Conservation (phyloP, 2,329 filamentous ascomycete species). For the Claviceps quebecensis region DNA sequence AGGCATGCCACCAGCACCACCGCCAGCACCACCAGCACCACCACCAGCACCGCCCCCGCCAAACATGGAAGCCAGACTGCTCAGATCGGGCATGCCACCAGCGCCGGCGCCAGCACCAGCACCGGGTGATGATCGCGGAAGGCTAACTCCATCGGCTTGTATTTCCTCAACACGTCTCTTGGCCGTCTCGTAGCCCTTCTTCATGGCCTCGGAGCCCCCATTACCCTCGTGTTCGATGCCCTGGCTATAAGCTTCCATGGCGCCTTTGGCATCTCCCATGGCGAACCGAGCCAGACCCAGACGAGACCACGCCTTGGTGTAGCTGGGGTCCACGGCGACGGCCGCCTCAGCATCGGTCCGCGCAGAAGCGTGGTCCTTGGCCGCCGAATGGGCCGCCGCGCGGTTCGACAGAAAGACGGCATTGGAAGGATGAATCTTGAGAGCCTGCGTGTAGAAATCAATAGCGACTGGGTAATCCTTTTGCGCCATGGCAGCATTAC, state of each 20-base stretch:
- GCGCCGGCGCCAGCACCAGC: conserved; percentile 39
- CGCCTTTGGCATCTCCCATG: conserved; percentile 75
- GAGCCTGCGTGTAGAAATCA: conserved; percentile 74
- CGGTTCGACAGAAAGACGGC: conserved; percentile 97
- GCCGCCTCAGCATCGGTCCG: conserved; percentile 82
- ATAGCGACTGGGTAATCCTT: conserved; percentile 82
- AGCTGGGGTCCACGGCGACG: conserved; percentile 73
- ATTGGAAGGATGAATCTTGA: conserved; percentile 69
- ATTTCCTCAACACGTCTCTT: conserved; percentile 77
- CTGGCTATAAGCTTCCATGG: conserved; percentile 86
- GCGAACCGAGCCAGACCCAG: conserved; percentile 86
- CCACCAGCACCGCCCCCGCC: conserved; percentile 42
- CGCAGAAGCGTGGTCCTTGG: conserved; percentile 71
- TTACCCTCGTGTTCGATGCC: conserved; percentile 91
- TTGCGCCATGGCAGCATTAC: conserved; percentile 87
- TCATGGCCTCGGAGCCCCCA: conserved; percentile 93
- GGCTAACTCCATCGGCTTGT: conserved; percentile 29
- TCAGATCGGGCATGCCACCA: conserved; percentile 59
- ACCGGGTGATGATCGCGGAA: conserved; percentile 34
- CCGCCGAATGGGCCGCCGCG: conserved; percentile 80
- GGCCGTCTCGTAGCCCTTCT: conserved; percentile 89
- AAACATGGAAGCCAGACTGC: conserved; percentile 58
- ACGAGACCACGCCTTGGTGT: conserved; percentile 95
- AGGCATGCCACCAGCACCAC: conserved; percentile 66
- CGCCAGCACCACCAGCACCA: conserved; percentile 23